phyloP scores from a whole-genome alignment of 202 grass and related monocot species.

The Saccharum hybrid region DNA sequence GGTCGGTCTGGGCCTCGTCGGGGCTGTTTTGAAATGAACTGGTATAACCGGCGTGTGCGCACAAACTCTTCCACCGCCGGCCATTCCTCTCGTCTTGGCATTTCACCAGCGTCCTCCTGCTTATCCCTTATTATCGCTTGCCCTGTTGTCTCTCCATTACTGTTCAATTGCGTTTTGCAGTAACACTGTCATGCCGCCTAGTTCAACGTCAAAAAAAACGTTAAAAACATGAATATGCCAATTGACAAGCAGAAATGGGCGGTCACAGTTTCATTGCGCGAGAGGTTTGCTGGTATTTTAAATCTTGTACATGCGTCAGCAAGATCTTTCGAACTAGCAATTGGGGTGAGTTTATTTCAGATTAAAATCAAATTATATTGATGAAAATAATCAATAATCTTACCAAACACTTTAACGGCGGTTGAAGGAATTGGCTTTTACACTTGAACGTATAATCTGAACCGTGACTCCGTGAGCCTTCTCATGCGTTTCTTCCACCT shows the following conservation, averaged over 20 bases:
- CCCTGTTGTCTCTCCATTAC: neutral
- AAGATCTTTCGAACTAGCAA: neutral
- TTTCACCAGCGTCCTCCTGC: no score
- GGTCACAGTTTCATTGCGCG: neutral
- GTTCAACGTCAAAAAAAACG: neutral
- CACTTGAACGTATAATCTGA: no score
- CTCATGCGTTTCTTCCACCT: no score
- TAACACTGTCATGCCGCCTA: neutral
- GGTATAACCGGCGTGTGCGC: no score
- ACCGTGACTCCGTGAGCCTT: no score
- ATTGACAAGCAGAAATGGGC: neutral
- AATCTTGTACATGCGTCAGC: neutral
- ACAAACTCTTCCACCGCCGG: no score
- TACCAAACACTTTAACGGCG: no score
- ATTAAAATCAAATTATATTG: neutral
- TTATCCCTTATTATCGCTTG: neutral
- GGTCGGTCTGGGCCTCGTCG: no score
- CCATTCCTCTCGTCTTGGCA: no score
- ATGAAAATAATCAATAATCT: neutral
- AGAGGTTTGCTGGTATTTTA: no score
- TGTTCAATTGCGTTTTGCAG: neutral
- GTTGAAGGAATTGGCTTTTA: no score
- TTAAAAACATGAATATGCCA: neutral
- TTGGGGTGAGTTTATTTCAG: neutral
- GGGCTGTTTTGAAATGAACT: no score